Conservation (phyloP, 768 basidiomycete genomes). For the Leccinum incarnatum region DNA sequence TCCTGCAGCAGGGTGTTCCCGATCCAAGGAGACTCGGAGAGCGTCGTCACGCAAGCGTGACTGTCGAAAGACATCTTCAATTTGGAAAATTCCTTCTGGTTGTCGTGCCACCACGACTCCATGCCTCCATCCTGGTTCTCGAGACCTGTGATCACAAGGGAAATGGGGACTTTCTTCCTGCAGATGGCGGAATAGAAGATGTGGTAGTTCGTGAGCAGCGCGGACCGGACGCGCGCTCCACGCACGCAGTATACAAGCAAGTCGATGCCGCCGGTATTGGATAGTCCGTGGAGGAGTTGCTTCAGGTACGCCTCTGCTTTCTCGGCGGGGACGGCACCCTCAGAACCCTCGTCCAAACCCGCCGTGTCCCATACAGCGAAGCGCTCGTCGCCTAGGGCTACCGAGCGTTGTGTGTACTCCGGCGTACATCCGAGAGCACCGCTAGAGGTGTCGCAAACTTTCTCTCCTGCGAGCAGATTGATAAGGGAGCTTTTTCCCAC, state of each 20-base stretch:
- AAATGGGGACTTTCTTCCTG: slow-evolving; percentile 37
- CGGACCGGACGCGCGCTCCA: slow-evolving; percentile 36
- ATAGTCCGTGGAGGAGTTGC: slow-evolving; percentile 35
- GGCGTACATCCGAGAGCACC: slow-evolving; percentile 38
- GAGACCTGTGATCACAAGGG: slow-evolving; percentile 41
- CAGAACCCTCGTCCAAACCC: slow-evolving; percentile 30
- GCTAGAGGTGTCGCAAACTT: slow-evolving; percentile 30
- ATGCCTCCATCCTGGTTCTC: slow-evolving; percentile 35
- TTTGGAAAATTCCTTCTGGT: slow-evolving; percentile 21
- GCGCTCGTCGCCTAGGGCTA: slow-evolving; percentile 16
- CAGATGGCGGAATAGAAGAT: slow-evolving; percentile 42
- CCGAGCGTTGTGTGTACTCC: slow-evolving; percentile 20
- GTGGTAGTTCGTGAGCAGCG: slow-evolving; percentile 37
- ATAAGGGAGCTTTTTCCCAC: slow-evolving; percentile 45
- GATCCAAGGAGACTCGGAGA: slow-evolving; percentile 8
- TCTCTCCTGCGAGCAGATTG: slow-evolving; percentile 36
- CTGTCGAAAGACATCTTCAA: slow-evolving; percentile 27
- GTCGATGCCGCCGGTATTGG: slow-evolving; percentile 35
- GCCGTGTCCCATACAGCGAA: slow-evolving; percentile 35
- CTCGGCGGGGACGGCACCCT: slow-evolving; percentile 29
- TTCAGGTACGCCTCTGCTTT: slow-evolving; percentile 32
- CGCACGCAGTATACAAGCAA: slow-evolving; percentile 42
- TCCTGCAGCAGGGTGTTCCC: slow-evolving; percentile 10
- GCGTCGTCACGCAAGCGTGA: slow-evolving; percentile 36
- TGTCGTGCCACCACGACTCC: slow-evolving; percentile 34